Evolutionary conservation across 106 monocot species (phyloP).

Genomic region (Dendrobium chrysotoxum): DNA sequence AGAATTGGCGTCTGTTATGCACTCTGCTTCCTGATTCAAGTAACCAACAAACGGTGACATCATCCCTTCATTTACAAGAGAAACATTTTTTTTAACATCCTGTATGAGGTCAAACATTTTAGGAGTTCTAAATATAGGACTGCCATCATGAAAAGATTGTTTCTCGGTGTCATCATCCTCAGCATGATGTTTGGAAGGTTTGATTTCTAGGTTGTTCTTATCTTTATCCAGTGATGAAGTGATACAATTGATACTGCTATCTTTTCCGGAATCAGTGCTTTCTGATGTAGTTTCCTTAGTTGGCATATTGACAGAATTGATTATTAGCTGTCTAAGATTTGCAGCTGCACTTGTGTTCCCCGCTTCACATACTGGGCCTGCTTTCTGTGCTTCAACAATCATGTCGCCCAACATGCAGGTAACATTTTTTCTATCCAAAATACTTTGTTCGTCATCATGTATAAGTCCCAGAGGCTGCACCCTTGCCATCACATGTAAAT

Average conservation of each 20-base stretch:
- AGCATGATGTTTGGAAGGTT: slow-evolving; percentile 3
- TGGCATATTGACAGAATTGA: neutral
- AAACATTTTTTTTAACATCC: slow-evolving; percentile 6
- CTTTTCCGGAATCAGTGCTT: neutral
- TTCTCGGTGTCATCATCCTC: neutral
- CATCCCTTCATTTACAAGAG: slow-evolving; percentile 12
- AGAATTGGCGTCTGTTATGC: neutral
- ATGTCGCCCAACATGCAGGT: slow-evolving; percentile 1
- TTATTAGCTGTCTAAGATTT: neutral
- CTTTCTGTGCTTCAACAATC: neutral
- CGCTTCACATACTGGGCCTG: neutral
- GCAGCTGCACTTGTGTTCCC: slow-evolving; percentile 1
- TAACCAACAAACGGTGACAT: slow-evolving; percentile 2
- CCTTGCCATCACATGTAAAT: slow-evolving; percentile 1
- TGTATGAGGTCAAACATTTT: slow-evolving; percentile 7
- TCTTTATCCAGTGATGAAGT: neutral
- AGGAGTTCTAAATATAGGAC: slow-evolving; percentile 5
- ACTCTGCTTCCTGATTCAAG: slow-evolving; percentile 4
- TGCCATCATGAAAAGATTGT: slow-evolving; percentile 10
- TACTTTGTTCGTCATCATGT: slow-evolving; percentile 4
- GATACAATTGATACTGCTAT: neutral
- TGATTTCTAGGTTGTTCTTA: slow-evolving; percentile 8
- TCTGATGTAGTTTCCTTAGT: neutral
- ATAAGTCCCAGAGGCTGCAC: neutral
- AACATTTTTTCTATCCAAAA: neutral